Evolutionary conservation across 192 early-diverging fungal species (phyloP).

Genomic region (Linderina pennispora): DNA sequence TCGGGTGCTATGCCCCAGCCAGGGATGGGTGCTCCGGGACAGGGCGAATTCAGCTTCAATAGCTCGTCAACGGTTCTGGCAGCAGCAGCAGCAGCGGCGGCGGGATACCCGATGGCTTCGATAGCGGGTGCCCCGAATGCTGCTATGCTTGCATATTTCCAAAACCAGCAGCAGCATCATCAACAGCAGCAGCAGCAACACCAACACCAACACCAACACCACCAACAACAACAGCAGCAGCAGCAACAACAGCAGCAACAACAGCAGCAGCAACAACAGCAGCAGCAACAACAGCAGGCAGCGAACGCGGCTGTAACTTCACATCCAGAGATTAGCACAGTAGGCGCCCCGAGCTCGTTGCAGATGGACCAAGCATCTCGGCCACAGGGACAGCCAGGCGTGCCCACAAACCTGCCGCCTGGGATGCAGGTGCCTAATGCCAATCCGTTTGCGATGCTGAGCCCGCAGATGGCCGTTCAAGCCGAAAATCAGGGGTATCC

Average conservation of each 20-base stretch:
- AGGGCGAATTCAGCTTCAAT: slow-evolving; percentile 1
- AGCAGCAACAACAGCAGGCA: slow-evolving; percentile 8
- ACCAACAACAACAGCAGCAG: slow-evolving; percentile 3
- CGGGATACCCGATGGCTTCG: slow-evolving; percentile 4
- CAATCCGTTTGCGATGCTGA: too few relatives aligned
- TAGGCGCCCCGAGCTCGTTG: too few relatives aligned
- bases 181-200: slow-evolving; percentile 1
- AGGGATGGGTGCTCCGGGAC: neutral
- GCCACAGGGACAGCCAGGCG: too few relatives aligned
- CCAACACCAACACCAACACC: slow-evolving; percentile 6
- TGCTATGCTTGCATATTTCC: slow-evolving; percentile 20
- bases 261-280: slow-evolving; percentile 7
- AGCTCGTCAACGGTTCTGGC: slow-evolving; percentile 7
- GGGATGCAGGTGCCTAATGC: neutral
- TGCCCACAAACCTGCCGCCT: too few relatives aligned
- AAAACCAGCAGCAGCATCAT: neutral
- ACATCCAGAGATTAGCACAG: neutral
- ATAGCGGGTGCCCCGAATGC: neutral
- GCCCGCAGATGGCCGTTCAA: too few relatives aligned
- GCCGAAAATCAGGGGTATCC: too few relatives aligned
- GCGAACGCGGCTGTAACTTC: too few relatives aligned
- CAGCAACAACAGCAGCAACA: slow-evolving; percentile 11
- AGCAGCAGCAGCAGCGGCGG: slow-evolving; percentile 3
- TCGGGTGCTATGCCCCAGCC: slow-evolving; percentile 1
- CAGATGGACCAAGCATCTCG: too few relatives aligned